Evolutionary conservation across 352 stramenopile genomes (phyloP).

Genomic region (Phytophthora colocasiae): DNA sequence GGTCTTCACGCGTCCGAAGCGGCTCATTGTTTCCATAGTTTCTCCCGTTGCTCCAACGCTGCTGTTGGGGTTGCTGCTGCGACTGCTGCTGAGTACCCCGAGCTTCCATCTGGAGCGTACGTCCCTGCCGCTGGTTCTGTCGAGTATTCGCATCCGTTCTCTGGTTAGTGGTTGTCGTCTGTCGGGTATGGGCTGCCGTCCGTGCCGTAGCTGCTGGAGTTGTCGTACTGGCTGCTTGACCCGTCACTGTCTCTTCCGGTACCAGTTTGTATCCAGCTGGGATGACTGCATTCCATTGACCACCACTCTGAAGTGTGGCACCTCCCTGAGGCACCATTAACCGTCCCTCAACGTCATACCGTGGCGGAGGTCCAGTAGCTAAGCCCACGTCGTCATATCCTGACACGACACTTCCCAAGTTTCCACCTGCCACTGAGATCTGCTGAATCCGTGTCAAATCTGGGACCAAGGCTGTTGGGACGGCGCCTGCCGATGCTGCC

Average conservation of each 20-base stretch:
- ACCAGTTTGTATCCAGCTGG: conserved; percentile 4
- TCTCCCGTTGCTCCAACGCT: no score
- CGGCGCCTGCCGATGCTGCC: background rate
- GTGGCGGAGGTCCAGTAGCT: background rate
- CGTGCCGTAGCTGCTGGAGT: no score
- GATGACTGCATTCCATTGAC: conserved; percentile 5
- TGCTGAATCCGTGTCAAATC: no score
- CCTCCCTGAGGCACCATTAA: background rate
- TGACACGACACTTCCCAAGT: no score
- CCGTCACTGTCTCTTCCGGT: background rate
- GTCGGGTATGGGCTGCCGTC: background rate
- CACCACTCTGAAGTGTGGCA: background rate
- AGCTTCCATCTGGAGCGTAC: no score
- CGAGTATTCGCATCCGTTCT: background rate
- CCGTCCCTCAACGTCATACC: conserved; percentile 6
- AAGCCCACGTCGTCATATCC: background rate
- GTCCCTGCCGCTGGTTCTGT: background rate
- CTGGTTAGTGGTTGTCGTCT: background rate
- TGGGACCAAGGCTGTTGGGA: background rate
- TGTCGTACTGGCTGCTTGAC: background rate
- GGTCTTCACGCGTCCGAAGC: no score
- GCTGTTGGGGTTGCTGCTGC: no score
- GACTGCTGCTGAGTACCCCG: no score
- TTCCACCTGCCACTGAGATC: background rate
- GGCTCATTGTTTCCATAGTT: no score